A percentile compares a stretch with the other conserved stretches of the same genome.
Conservation (phyloP, 352 stramenopile species). For the Globisporangium spiculum region DNA sequence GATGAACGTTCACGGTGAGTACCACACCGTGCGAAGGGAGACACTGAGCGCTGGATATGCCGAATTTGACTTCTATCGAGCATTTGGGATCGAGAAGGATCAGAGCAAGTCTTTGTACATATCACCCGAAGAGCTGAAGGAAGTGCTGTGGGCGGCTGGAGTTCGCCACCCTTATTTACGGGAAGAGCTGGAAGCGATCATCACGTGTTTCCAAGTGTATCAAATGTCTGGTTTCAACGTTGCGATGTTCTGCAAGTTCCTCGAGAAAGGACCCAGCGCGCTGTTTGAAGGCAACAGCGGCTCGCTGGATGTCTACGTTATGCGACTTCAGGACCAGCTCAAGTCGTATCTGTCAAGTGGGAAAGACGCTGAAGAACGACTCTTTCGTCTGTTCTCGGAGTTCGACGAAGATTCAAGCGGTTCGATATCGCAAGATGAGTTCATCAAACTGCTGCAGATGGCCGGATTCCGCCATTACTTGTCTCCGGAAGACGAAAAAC, state of each 20-base stretch:
- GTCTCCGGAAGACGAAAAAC: conserved; percentile 51
- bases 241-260: conserved; percentile 47
- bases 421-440: conserved; percentile 57
- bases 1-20: conserved; percentile 41
- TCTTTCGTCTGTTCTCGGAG: conserved; percentile 53
- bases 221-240: conserved; percentile 47
- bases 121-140: conserved; percentile 61
- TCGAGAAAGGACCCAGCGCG: conserved; percentile 44
- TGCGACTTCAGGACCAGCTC: conserved; percentile 54
- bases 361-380: conserved; percentile 42
- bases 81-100: conserved; percentile 43
- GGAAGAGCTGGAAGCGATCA: conserved; percentile 61
- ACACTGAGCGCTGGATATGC: conserved; percentile 23
- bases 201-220: conserved; percentile 48
- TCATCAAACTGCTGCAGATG: conserved; percentile 61
- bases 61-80: conserved; percentile 43
- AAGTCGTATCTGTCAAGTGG: conserved; percentile 52
- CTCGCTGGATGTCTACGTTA: conserved; percentile 53
- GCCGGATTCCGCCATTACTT: conserved; percentile 60
- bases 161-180: conserved; percentile 65
- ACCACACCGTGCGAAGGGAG: conserved; percentile 26
- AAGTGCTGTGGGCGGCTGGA: conserved; percentile 62
- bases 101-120: conserved; percentile 37
- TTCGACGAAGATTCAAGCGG: conserved; percentile 54
- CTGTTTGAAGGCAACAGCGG: conserved; percentile 41